Evolutionary conservation across 176 grass and related monocot genomes (phyloP).

Genomic region (Carex parvula): DNA sequence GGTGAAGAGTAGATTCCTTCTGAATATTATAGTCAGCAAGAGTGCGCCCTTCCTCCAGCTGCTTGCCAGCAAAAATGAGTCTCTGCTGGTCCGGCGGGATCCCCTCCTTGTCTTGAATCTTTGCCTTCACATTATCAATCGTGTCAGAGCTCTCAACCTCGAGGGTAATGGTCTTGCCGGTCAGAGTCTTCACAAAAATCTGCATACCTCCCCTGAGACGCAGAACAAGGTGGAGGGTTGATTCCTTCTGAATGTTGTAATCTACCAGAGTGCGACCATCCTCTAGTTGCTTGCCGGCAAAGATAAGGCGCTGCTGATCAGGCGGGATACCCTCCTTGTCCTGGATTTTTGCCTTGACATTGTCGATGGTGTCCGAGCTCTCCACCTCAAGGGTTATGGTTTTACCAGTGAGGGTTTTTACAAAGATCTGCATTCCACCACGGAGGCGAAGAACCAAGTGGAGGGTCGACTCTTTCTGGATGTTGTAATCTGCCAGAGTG

Average conservation of each 20-base stretch:
- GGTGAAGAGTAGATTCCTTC: constrained; percentile 1
- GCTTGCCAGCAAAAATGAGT: neutral
- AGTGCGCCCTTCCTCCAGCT: neutral
- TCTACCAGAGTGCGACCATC: neutral
- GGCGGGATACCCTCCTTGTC: constrained; percentile 13
- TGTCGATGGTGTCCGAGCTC: constrained; percentile 11
- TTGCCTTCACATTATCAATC: neutral
- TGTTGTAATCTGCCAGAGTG: neutral
- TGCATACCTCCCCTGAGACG: neutral
- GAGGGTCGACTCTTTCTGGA: neutral
- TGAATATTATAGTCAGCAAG: constrained; percentile 8
- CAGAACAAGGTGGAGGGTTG: neutral
- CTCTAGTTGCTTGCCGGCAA: neutral
- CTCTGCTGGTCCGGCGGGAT: neutral
- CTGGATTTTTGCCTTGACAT: constrained; percentile 20
- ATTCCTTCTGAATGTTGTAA: neutral
- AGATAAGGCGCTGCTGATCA: neutral
- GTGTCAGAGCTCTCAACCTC: constrained; percentile 15
- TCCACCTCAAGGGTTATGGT: constrained; percentile 24
- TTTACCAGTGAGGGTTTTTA: constrained; percentile 24
- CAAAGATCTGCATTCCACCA: constrained; percentile 27
- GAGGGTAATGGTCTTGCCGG: neutral
- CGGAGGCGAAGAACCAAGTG: neutral
- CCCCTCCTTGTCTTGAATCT: constrained; percentile 17
- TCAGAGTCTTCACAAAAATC: neutral